phyloP scores from a whole-genome alignment of 2,329 filamentous ascomycete genomes.

The Xylaria polymorpha region DNA sequence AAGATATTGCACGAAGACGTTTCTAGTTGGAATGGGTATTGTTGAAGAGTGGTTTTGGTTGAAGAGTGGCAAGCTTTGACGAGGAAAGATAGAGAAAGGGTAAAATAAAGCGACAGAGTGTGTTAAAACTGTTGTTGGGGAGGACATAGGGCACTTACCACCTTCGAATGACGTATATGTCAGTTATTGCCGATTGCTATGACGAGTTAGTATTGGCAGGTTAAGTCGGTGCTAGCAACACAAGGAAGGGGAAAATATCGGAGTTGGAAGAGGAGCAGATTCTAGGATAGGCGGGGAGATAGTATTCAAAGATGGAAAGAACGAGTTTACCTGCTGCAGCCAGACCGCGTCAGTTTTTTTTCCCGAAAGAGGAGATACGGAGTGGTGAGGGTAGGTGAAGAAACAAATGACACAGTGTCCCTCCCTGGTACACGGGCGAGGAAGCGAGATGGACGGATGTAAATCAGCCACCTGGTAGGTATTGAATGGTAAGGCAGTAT shows the following conservation, averaged over 20 bases:
- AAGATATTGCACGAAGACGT: not conserved
- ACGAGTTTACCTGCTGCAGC: not conserved
- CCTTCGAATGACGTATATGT: not conserved
- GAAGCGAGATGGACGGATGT: not conserved
- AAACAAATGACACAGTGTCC: not conserved
- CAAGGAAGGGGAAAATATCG: not conserved
- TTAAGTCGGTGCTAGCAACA: not conserved
- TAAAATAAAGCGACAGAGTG: not conserved
- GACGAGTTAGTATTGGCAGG: not conserved
- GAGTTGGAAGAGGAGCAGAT: not conserved
- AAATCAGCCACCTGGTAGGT: not conserved
- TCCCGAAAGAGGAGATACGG: not conserved
- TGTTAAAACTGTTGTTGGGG: not conserved
- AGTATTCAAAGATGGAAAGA: not conserved
- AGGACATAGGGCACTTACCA: constrained; percentile 4
- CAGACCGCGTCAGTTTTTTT: not conserved
- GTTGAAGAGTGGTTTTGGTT: not conserved
- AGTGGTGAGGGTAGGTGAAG: not conserved
- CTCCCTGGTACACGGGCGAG: not conserved
- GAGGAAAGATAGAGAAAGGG: not conserved
- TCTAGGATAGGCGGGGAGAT: not conserved
- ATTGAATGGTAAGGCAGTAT: not conserved
- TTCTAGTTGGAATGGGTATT: not conserved
- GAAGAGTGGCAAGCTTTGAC: not conserved
- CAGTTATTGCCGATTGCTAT: not conserved